phyloP scores from a whole-genome alignment of 2,329 filamentous ascomycete genomes.

The Magnaporthales sp. region DNA sequence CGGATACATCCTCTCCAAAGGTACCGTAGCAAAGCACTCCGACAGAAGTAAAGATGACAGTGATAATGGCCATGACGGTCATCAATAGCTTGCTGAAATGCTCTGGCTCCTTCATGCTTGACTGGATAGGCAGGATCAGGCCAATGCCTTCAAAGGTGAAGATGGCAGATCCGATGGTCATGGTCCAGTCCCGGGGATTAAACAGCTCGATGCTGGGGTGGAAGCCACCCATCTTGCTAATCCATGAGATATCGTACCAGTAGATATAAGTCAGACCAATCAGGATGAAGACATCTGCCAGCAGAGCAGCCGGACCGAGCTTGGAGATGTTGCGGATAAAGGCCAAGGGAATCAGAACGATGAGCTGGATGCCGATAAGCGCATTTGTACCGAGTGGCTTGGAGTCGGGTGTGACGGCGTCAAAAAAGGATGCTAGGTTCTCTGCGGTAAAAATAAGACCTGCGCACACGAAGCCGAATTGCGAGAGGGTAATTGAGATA shows the following conservation, averaged over 20 bases:
- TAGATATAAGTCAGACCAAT: constrained; percentile 89
- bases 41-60: constrained; percentile 80
- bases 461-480: constrained; percentile 88
- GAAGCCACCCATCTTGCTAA: constrained; percentile 66
- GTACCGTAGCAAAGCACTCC: constrained; percentile 92
- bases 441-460: constrained; percentile 97
- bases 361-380: constrained; percentile 89
- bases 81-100: constrained; percentile 87
- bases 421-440: constrained; percentile 89
- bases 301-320: constrained; percentile 85
- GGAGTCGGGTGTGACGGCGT: constrained; percentile 82
- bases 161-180: constrained; percentile 97
- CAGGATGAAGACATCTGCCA: constrained; percentile 91
- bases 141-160: constrained; percentile 99
- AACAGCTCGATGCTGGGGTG: constrained; percentile 80
- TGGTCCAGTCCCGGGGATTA: constrained; percentile 86
- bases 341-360: constrained; percentile 90
- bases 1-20: constrained; percentile 90
- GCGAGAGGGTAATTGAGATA: constrained; percentile 84
- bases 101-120: constrained; percentile 84
- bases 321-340: constrained; percentile 95
- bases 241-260: constrained; percentile 80
- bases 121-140: constrained; percentile 95
- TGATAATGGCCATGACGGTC: constrained; percentile 91
- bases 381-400: constrained; percentile 78